phyloP scores from a whole-genome alignment of 192 early-diverging fungal genomes.

The Linnemannia zychae region DNA sequence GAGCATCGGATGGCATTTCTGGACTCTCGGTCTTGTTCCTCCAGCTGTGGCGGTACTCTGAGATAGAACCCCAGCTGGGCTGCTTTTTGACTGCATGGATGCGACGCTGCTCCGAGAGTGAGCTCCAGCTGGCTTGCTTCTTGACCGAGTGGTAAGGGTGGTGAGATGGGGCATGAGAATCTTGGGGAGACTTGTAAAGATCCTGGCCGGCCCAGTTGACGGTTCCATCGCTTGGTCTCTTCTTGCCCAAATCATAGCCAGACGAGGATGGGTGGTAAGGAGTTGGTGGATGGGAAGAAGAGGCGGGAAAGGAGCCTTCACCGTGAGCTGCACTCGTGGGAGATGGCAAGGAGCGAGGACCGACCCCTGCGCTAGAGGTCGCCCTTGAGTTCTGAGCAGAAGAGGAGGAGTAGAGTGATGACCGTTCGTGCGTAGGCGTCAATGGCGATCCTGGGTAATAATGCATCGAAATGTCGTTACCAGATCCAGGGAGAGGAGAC shows the following conservation, averaged over 20 bases:
- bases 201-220: conserved; percentile 20
- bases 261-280: conserved; percentile 13
- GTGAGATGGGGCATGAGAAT: conserved; percentile 9
- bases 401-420: conserved; percentile 27
- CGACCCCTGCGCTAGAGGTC: background rate
- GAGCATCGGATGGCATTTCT: conserved; percentile 20
- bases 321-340: conserved; percentile 14
- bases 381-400: conserved; percentile 8
- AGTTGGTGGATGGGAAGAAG: background rate
- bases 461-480: conserved; percentile 11
- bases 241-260: conserved; percentile 28
- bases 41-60: conserved; percentile 33
- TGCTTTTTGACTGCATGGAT: conserved; percentile 36
- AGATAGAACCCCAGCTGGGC: conserved; percentile 40
- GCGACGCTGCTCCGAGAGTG: conserved; percentile 36
- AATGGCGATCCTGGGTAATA: conserved; percentile 32
- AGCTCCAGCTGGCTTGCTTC: conserved; percentile 43
- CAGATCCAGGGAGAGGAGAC: conserved; percentile 18
- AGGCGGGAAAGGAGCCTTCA: background rate
- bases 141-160: conserved; percentile 39
- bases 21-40: conserved; percentile 22
- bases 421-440: conserved; percentile 42
- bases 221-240: conserved; percentile 44
- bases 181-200: conserved; percentile 18
- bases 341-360: conserved; percentile 1